Percentiles rank a stretch among this genome's conserved stretches.
Evolutionary conservation across 2,329 filamentous ascomycete species (phyloP).

Genomic region (Thielaviopsis ethacetica): DNA sequence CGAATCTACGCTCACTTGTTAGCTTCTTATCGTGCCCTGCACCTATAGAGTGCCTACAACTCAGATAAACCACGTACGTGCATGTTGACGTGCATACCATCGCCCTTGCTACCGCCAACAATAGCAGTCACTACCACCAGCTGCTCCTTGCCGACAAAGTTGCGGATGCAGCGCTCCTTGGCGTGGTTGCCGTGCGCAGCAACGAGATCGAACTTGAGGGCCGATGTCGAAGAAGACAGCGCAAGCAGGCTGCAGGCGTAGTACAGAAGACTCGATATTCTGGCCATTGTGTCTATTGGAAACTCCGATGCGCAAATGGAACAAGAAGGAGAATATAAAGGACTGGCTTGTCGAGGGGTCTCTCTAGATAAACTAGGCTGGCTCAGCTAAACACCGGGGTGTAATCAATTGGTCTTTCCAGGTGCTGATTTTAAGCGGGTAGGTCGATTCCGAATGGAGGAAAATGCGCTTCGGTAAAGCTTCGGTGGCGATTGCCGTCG

Average conservation of each 20-base stretch:
- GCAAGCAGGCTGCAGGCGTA: conserved; percentile 42
- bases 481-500: background rate
- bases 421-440: background rate
- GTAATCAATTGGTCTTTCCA: background rate
- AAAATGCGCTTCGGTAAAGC: background rate
- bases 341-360: background rate
- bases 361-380: background rate
- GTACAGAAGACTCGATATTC: conserved; percentile 28
- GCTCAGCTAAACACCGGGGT: background rate
- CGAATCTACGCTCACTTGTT: conserved; percentile 49
- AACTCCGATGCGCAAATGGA: background rate
- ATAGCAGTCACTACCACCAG: conserved; percentile 90
- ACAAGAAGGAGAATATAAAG: background rate
- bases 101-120: conserved; percentile 68
- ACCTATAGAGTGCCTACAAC: background rate
- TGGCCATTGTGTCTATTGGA: conserved; percentile 7
- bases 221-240: conserved; percentile 37
- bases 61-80: conserved; percentile 43
- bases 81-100: conserved; percentile 89
- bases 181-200: conserved; percentile 44
- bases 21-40: conserved; percentile 3
- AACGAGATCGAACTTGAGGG: conserved; percentile 85
- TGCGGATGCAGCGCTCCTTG: conserved; percentile 81
- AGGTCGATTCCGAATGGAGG: background rate
- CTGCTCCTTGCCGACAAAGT: conserved; percentile 85